A percentile compares a stretch with the other conserved stretches of the same genome.
Conservation (phyloP, 140 eudicot genomes). For the Bidens hawaiensis region DNA sequence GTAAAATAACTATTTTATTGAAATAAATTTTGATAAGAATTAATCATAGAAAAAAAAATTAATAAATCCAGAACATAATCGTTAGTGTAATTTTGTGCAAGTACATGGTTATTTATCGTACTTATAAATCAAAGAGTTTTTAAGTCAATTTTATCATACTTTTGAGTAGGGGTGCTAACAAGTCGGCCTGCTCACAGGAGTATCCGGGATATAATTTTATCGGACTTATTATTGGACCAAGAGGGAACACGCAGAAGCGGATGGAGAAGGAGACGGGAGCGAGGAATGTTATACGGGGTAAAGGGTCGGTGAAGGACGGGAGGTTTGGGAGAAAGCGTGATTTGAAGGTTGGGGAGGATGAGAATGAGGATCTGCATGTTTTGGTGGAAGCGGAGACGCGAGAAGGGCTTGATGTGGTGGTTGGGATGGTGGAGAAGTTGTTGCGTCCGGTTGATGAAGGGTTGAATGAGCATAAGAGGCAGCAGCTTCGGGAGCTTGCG, state of each 20-base stretch:
- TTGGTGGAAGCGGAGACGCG: slow-evolving; percentile 84
- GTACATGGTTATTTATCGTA: too few species aligned
- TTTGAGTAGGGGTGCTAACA: too few species aligned
- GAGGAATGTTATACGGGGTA: slow-evolving; percentile 75
- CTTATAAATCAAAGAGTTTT: too few species aligned
- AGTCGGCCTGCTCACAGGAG: too few species aligned
- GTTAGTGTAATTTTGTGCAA: too few species aligned
- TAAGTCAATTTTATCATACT: too few species aligned
- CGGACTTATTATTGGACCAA: slow-evolving; percentile 83
- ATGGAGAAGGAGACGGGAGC: slow-evolving; percentile 92
- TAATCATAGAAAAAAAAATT: too few species aligned
- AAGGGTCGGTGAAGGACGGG: slow-evolving; percentile 81
- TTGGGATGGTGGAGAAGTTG: slow-evolving; percentile 80
- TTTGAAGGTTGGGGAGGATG: slow-evolving; percentile 56
- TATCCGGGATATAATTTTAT: slow-evolving; percentile 87
- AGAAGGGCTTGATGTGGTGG: slow-evolving; percentile 79
- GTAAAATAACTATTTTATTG: too few species aligned
- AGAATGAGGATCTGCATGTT: slow-evolving; percentile 84
- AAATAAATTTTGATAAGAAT: too few species aligned
- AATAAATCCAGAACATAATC: too few species aligned
- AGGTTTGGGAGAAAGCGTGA: slow-evolving; percentile 64
- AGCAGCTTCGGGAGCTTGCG: slow-evolving; percentile 85
- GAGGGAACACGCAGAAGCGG: slow-evolving; percentile 88
- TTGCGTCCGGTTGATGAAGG: slow-evolving; percentile 89
- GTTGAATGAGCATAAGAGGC: slow-evolving; percentile 79